Evolutionary conservation across 2,329 filamentous ascomycete species (phyloP), one percentile per base, ranked within the genome.

Genomic region (Apiospora aurea): DNA sequence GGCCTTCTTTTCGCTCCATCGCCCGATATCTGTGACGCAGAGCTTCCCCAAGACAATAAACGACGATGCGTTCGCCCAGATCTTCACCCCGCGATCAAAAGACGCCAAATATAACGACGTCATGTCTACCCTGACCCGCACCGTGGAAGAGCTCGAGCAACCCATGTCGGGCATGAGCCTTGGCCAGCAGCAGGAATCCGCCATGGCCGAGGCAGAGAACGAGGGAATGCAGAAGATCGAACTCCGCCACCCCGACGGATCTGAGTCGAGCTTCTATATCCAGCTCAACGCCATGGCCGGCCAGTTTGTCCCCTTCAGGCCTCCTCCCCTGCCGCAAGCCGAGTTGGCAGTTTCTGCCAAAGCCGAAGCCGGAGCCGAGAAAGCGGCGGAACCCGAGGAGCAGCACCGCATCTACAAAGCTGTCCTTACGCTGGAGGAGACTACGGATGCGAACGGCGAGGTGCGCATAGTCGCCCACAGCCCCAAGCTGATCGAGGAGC

Each of bases 1-100:
- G 10, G 93, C 93, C 73, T 98, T 99, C 87, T 98, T 98, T 86
- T 97, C 95, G 74, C 92, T 97, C 76, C 94, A 99, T 84, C 92
- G 96, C 74, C 96, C 96, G 66, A 96, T 99, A 79, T 97, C 94
- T 71, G 90, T 98, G 75, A 95, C 92, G 69, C 91, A 92, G 77
- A 92, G 92, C 76, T 92, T 97, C 79, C 96, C 93, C 71, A 91
- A 89, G 77, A 86, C 88, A 26, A 88, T 95, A 66, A 91, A 89
- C 70, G 87, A 92, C 74, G 92, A 93, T 79, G 88, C 92, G 69
- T 98, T 98, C 82, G 92, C 94, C 74, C 88, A 92, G 79, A 95
- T 99, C 79, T 98, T 98, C 82, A 87, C 91, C 64, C 80, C 85
- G 72, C 87, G 86, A 70, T 82, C 83, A 29, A 86, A 86, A 76